These are phyloP conservation scores for Rubia peregrina DNA, from an alignment of 305 asterid genomes.

Conservation along the genomic window DNA sequence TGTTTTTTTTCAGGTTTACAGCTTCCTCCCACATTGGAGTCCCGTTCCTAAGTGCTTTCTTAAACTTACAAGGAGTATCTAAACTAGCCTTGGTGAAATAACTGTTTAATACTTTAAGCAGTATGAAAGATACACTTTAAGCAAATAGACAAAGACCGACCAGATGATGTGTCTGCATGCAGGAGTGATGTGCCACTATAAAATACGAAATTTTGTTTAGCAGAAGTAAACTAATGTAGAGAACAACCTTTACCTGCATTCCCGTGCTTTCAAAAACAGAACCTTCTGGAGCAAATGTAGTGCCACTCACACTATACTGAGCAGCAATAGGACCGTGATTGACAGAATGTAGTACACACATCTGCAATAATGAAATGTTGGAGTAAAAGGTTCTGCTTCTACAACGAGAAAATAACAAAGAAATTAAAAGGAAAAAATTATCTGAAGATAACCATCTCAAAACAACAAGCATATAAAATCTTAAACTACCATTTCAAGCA, in stretches of 20 bases:
- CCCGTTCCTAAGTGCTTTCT: slow-evolving; percentile 1
- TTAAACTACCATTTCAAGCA: background rate
- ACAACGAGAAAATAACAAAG: background rate
- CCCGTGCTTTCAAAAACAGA: slow-evolving; percentile 56
- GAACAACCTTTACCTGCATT: slow-evolving; percentile 48
- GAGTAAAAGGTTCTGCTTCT: background rate
- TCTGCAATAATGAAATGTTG: slow-evolving; percentile 33
- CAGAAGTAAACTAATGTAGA: slow-evolving; percentile 9
- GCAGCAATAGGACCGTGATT: slow-evolving; percentile 53
- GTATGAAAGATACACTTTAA: background rate
- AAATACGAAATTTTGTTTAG: background rate
- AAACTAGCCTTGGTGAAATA: background rate
- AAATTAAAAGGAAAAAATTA: slow-evolving; percentile 4
- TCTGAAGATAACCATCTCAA: background rate
- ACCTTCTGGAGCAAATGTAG: slow-evolving; percentile 98
- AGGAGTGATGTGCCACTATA: background rate
- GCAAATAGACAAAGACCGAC: background rate
- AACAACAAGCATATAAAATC: background rate
- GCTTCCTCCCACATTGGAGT: background rate
- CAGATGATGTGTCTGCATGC: background rate
- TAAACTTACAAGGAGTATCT: background rate
- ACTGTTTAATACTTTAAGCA: background rate
- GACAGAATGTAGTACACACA: slow-evolving; percentile 80
- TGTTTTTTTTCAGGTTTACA: background rate
- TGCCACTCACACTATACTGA: slow-evolving; percentile 79